phyloP scores from a whole-genome alignment of 2,329 filamentous ascomycete genomes.

The Cladophialophora exuberans region DNA sequence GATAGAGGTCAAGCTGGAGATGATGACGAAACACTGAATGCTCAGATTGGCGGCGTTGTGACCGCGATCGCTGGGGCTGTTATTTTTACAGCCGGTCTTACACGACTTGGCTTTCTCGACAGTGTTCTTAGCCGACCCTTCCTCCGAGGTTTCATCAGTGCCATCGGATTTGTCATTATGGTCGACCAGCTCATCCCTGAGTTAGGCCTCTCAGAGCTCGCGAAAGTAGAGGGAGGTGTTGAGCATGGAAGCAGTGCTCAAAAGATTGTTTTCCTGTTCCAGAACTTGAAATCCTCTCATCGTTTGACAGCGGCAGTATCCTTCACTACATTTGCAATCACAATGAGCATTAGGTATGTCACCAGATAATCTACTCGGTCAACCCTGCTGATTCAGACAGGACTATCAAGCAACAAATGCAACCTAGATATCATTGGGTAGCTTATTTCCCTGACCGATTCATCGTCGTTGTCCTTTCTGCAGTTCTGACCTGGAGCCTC shows the following conservation, averaged over 20 bases:
- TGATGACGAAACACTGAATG: slow-evolving; percentile 72
- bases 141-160: slow-evolving; percentile 91
- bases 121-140: slow-evolving; percentile 93
- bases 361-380: slow-evolving; percentile 2
- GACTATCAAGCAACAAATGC: slow-evolving; percentile 77
- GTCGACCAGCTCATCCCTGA: slow-evolving; percentile 94
- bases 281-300: slow-evolving; percentile 69
- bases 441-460: slow-evolving; percentile 93
- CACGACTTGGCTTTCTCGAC: slow-evolving; percentile 87
- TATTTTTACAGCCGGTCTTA: slow-evolving; percentile 83
- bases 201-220: slow-evolving; percentile 71
- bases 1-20: slow-evolving; percentile 67
- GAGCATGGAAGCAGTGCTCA: slow-evolving; percentile 84
- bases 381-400: slow-evolving; percentile 48
- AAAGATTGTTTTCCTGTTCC: slow-evolving; percentile 78
- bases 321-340: slow-evolving; percentile 77
- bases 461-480: slow-evolving; percentile 81
- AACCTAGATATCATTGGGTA: slow-evolving; percentile 76
- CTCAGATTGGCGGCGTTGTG: slow-evolving; percentile 82
- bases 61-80: slow-evolving; percentile 85
- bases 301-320: slow-evolving; percentile 76
- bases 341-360: slow-evolving; percentile 82
- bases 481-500: slow-evolving; percentile 75
- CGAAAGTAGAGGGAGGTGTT: slow-evolving; percentile 61
- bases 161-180: slow-evolving; percentile 93